Evolutionary conservation across 352 stramenopile genomes (phyloP).

Genomic region (Pythium apleroticum): DNA sequence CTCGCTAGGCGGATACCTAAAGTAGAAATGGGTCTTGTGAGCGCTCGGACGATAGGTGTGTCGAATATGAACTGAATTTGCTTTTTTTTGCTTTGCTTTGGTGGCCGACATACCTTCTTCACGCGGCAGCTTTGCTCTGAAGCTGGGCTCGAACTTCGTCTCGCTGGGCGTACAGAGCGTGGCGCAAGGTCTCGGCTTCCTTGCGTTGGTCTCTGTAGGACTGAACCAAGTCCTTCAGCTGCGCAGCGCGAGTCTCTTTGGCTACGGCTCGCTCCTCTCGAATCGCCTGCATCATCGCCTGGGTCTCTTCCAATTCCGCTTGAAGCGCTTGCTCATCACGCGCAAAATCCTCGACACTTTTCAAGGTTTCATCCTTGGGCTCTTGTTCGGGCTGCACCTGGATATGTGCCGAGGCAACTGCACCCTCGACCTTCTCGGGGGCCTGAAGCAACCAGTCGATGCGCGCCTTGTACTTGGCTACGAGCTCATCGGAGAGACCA

Average conservation of each 20-base stretch:
- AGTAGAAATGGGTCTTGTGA: conserved; percentile 15
- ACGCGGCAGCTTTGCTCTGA: neutral
- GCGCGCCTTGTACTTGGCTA: conserved; percentile 35
- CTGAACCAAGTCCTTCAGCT: conserved; percentile 17
- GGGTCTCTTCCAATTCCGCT: neutral
- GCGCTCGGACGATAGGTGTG: conserved; percentile 8
- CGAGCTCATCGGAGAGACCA: conserved; percentile 47
- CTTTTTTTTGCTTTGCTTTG: conserved; percentile 7
- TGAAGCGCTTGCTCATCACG: conserved; percentile 5
- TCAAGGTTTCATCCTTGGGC: neutral
- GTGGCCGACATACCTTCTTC: neutral
- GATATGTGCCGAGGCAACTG: conserved; percentile 7
- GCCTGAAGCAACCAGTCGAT: conserved; percentile 39
- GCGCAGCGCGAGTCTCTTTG: conserved; percentile 13
- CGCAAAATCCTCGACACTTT: conserved; percentile 12
- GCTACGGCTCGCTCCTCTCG: conserved; percentile 13
- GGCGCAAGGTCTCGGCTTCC: conserved; percentile 7
- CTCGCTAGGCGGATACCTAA: conserved; percentile 8
- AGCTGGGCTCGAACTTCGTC: conserved; percentile 18
- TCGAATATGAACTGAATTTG: conserved; percentile 29
- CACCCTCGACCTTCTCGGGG: neutral
- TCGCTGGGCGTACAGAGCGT: conserved; percentile 12
- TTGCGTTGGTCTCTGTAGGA: conserved; percentile 19
- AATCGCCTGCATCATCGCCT: conserved; percentile 12
- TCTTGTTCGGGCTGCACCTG: neutral